Evolutionary conservation across 75 land plant genomes (phyloP).

Genomic region (Pinus tabuliformis): DNA sequence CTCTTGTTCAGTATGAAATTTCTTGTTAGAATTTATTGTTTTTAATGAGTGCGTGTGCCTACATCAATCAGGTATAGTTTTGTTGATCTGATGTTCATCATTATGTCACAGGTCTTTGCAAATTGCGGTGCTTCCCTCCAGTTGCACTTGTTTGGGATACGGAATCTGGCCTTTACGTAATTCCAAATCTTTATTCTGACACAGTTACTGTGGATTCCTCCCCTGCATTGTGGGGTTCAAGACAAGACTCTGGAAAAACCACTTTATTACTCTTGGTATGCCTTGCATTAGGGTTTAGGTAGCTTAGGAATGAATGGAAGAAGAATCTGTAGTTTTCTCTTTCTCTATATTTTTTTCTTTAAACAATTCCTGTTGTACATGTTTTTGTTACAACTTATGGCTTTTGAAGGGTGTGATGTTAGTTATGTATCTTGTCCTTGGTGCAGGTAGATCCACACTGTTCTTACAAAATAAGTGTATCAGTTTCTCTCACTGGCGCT

Average conservation of each 20-base stretch:
- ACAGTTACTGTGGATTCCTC: slow-evolving; percentile 85
- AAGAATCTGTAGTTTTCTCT: background rate
- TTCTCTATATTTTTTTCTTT: background rate
- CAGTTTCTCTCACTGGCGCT: slow-evolving; percentile 54
- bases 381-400: background rate
- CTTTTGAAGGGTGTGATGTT: background rate
- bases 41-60: background rate
- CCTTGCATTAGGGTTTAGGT: background rate
- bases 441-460: slow-evolving; percentile 96
- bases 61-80: background rate
- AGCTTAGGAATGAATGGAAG: background rate
- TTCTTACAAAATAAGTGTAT: slow-evolving; percentile 57
- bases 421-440: background rate
- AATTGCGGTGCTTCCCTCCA: slow-evolving; percentile 91
- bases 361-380: background rate
- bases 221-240: slow-evolving; percentile 73
- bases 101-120: slow-evolving; percentile 70
- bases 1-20: background rate
- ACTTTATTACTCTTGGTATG: slow-evolving; percentile 74
- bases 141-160: slow-evolving; percentile 88
- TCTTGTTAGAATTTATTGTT: background rate
- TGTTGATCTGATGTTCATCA: background rate
- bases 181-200: slow-evolving; percentile 74
- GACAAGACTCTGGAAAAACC: slow-evolving; percentile 59
- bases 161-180: slow-evolving; percentile 69